Percentiles rank a stretch among this genome's conserved stretches.
These are phyloP conservation scores for Spergularia bocconei DNA, from an alignment of 148 eudicot genomes.

Conservation along the genomic window DNA sequence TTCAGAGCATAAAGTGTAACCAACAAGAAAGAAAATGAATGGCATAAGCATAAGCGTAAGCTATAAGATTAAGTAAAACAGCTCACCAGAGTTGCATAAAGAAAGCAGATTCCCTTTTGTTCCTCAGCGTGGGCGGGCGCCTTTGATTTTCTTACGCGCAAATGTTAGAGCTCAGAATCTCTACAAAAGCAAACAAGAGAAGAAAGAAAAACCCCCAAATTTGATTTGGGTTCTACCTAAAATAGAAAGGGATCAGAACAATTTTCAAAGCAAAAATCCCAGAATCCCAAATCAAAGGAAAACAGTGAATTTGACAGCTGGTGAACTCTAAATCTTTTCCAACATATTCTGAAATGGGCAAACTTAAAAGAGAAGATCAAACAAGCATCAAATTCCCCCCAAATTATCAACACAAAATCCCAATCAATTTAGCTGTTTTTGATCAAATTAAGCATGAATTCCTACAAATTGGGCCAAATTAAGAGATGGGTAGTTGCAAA, in stretches of 20 bases:
- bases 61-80: constrained; percentile 44
- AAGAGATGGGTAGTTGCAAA: constrained; percentile 44
- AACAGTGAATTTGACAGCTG: constrained; percentile 29
- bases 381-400: constrained; percentile 42
- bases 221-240: constrained; percentile 23
- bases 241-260: constrained; percentile 16
- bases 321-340: constrained; percentile 20
- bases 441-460: constrained; percentile 25
- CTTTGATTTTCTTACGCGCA: neutral
- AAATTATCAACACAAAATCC: constrained; percentile 20
- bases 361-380: constrained; percentile 25
- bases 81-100: constrained; percentile 62
- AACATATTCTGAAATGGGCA: constrained; percentile 39
- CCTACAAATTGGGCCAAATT: constrained; percentile 23
- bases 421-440: constrained; percentile 28
- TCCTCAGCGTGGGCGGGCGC: constrained; percentile 19
- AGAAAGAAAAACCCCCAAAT: constrained; percentile 19
- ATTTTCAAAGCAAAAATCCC: neutral
- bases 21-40: constrained; percentile 38
- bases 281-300: constrained; percentile 13
- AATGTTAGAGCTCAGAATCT: constrained; percentile 2
- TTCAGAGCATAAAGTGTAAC: constrained; percentile 79
- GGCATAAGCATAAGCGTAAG: constrained; percentile 23
- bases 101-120: constrained; percentile 62
- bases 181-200: neutral